Evolutionary conservation across 352 stramenopile species (phyloP), one percentile per base, ranked within the genome.

Genomic region (Phytophthora nicotianae): DNA sequence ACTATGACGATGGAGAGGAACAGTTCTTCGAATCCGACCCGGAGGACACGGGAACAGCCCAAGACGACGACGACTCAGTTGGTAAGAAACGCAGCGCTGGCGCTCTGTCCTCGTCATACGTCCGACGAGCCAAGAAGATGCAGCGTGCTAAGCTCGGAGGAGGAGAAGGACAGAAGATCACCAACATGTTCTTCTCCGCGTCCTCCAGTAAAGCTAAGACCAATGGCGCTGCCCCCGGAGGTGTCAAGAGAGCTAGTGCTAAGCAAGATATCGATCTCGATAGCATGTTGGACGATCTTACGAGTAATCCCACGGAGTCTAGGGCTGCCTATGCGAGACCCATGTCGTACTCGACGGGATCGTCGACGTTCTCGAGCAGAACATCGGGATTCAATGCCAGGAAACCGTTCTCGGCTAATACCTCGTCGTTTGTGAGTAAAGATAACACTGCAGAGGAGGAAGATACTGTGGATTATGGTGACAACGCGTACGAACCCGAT

Each of bases 1-100:
- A 96, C 64, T 95, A 88, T 50, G 88, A 96, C 54, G 87, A 96
- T 50, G 88, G 88, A 46, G 88, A 96, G 50, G 88, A 96, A 51
- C 83, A 93, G 74, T 95, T 95, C 51, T 96, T 96, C 53, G 88
- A 96, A 54, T 92, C 83, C 16, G 85, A 95, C 51, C 62, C 74
- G 4, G 84, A 95, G 52, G 74, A 76, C 17, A 70, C 40, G 17
- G 74, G 37, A 26, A 40, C 42, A 23, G 45, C 50, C 2, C 58
- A 75, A 16, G 77, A 83, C n/a, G 74, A 83, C 14, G 79, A 78
- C 24, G 76, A 78, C 35, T 68, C 71, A 5, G 65, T 57, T 2
- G 70, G 77, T 35, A 93, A 89, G 66, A 92, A 93, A 62, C 84
- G 79, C 19, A 89, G 78, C 37, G 85, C 86, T 14, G 88, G 86